Evolutionary conservation across 2,329 filamentous ascomycete species (phyloP).

Genomic region (Plenodomus biglobosus): DNA sequence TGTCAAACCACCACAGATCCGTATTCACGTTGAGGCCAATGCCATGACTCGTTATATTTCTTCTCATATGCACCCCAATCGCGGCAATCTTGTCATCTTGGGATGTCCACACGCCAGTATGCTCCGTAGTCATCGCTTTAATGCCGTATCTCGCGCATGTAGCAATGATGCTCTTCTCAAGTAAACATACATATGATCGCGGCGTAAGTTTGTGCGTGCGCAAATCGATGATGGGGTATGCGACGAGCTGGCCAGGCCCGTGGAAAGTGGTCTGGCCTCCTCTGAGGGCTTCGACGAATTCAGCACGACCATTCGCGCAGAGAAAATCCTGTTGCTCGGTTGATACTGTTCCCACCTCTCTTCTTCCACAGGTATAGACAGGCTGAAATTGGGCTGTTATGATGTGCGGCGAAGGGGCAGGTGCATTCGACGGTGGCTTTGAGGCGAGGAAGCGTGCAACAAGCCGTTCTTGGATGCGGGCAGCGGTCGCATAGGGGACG

Average conservation of each 20-base stretch:
- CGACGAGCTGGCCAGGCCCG: conserved; percentile 86
- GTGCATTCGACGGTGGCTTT: conserved; percentile 53
- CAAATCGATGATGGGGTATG: conserved; percentile 91
- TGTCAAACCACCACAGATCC: conserved; percentile 63
- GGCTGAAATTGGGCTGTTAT: conserved; percentile 81
- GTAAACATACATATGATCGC: conserved; percentile 72
- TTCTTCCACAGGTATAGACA: conserved; percentile 86
- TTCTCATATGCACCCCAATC: conserved; percentile 84
- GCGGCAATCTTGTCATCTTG: conserved; percentile 74
- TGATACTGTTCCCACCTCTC: conserved; percentile 62
- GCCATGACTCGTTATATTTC: conserved; percentile 82
- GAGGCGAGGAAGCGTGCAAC: conserved; percentile 61
- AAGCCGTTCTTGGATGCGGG: conserved; percentile 59
- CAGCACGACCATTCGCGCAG: conserved; percentile 51
- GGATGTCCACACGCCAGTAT: conserved; percentile 79
- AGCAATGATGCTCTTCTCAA: conserved; percentile 75
- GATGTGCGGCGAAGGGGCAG: conserved; percentile 64
- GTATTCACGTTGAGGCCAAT: conserved; percentile 76
- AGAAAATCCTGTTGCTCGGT: conserved; percentile 48
- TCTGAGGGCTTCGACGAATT: conserved; percentile 71
- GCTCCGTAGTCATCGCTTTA: conserved; percentile 63
- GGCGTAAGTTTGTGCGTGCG: conserved; percentile 68
- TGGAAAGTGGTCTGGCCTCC: conserved; percentile 95
- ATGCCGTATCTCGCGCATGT: conserved; percentile 65
- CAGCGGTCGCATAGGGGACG: conserved; percentile 58